Conservation (phyloP, 169 alveolate genomes). For the Plasmodium ovale region DNA sequence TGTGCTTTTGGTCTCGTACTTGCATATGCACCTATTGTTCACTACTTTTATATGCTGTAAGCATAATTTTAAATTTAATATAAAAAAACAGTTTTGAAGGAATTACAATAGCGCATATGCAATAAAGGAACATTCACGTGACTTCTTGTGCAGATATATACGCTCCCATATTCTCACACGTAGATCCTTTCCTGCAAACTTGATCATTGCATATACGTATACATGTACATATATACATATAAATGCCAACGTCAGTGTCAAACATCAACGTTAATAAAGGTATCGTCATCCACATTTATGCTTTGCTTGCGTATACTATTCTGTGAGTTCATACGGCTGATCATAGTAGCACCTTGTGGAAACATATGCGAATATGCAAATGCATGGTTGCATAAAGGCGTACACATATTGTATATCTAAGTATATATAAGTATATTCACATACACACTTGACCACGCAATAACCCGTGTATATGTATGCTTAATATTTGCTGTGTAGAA, state of each 20-base stretch:
- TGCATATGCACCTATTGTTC: no score
- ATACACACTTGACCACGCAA: not conserved
- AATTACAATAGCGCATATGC: not conserved
- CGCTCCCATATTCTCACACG: not conserved
- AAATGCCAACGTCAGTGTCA: not conserved
- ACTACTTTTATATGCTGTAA: conserved; percentile 2
- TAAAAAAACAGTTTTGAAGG: not conserved
- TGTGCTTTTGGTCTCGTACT: no score
- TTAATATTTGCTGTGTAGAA: no score
- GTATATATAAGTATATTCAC: conserved; percentile 1
- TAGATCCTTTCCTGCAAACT: not conserved
- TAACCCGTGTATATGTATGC: not conserved
- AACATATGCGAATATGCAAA: not conserved
- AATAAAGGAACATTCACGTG: not conserved
- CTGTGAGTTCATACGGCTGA: no score
- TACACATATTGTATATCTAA: not conserved
- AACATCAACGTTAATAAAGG: not conserved
- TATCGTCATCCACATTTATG: no score
- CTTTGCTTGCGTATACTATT: no score
- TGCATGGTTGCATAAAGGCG: not conserved
- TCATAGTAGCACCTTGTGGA: no score
- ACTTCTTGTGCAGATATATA: not conserved
- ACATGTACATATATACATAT: not conserved
- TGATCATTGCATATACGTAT: not conserved
- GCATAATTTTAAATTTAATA: conserved; percentile 18